Conservation (phyloP, 129 eudicot genomes). For the Calendula officinalis region DNA sequence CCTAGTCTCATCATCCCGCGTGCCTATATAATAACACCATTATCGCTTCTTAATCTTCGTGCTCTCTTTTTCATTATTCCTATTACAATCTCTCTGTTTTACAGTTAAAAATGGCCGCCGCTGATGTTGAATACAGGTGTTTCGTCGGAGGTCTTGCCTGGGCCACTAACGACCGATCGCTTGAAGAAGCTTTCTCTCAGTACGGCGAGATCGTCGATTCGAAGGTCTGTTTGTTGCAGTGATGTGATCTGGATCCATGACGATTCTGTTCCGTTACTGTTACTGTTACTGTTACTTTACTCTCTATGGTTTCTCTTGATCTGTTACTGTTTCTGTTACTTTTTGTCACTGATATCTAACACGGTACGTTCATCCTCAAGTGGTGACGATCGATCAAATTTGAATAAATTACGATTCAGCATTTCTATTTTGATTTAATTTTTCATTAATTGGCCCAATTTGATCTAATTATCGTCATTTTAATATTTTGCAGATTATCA, state of each 20-base stretch:
- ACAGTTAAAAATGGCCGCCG: constrained; percentile 45
- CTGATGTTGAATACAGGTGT: constrained; percentile 81
- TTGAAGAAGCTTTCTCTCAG: constrained; percentile 62
- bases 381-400: constrained; percentile 44
- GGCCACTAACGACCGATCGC: constrained; percentile 80
- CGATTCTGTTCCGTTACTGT: constrained; percentile 35
- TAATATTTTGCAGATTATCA: constrained; percentile 49
- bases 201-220: constrained; percentile 80
- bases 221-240: constrained; percentile 73
- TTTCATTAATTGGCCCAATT: background rate
- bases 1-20: constrained; percentile 18
- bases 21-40: constrained; percentile 28
- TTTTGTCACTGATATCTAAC: constrained; percentile 28
- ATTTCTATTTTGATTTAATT: background rate
- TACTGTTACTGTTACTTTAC: constrained; percentile 43
- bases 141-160: constrained; percentile 95
- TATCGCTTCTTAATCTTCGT: background rate
- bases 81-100: background rate
- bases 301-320: constrained; percentile 28
- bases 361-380: constrained; percentile 69
- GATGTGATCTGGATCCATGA: constrained; percentile 35
- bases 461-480: too few relatives aligned
- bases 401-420: background rate
- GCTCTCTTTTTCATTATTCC: background rate
- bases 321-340: constrained; percentile 40